phyloP scores from a whole-genome alignment of 257 asterid species.

The Solanum ossicruentum region DNA sequence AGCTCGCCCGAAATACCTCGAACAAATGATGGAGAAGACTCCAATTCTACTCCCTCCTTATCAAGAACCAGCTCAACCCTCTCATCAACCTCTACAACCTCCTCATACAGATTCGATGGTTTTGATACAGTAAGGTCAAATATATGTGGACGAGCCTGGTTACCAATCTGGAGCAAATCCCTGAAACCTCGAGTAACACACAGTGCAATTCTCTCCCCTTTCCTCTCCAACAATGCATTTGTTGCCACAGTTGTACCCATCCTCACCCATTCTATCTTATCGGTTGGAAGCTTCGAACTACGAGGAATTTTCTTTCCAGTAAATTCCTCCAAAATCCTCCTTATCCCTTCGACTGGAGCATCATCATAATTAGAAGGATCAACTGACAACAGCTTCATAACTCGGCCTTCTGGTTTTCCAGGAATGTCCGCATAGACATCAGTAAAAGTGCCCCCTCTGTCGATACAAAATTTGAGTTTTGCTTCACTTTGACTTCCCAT shows the following conservation, averaged over 20 bases:
- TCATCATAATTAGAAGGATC: slow-evolving; percentile 93
- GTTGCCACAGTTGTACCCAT: slow-evolving; percentile 99
- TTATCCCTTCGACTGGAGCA: slow-evolving; percentile 96
- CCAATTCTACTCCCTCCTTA: slow-evolving; percentile 18
- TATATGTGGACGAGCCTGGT: slow-evolving; percentile 88
- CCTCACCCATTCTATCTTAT: slow-evolving; percentile 92
- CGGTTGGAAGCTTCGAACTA: slow-evolving; percentile 72
- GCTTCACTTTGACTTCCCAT: slow-evolving; percentile 52
- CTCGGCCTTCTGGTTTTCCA: slow-evolving; percentile 69
- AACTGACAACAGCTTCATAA: slow-evolving; percentile 85
- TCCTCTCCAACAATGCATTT: slow-evolving; percentile 82
- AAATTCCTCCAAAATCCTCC: slow-evolving; percentile 83
- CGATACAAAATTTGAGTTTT: slow-evolving; percentile 79
- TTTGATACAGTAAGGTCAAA: slow-evolving; percentile 87
- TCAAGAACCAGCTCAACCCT: slow-evolving; percentile 71
- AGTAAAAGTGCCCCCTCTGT: slow-evolving; percentile 96
- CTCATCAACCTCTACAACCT: slow-evolving; percentile 87
- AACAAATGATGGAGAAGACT: slow-evolving; percentile 29
- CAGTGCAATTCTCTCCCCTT: slow-evolving; percentile 87
- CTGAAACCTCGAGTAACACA: slow-evolving; percentile 80
- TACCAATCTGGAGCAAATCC: slow-evolving; percentile 88
- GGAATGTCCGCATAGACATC: slow-evolving; percentile 97
- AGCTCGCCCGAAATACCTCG: slow-evolving; percentile 88
- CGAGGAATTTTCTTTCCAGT: slow-evolving; percentile 65
- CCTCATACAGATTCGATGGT: slow-evolving; percentile 86